phyloP scores from a whole-genome alignment of 371 early-diverging fungal species.

The Actinomortierella wolfii region DNA sequence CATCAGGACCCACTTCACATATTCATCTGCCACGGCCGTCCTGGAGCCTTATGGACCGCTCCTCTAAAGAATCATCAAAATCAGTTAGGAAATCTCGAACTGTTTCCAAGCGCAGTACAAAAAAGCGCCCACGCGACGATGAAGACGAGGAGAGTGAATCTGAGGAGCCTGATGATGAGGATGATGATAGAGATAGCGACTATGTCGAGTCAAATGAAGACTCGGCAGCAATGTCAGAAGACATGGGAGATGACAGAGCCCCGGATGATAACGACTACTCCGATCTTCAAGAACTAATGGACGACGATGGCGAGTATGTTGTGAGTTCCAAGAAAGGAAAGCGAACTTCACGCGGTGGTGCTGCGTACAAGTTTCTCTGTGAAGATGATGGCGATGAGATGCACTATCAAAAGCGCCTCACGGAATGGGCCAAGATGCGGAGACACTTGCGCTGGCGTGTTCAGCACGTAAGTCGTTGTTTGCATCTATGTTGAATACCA shows the following conservation, averaged over 20 bases:
- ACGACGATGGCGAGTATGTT: conserved; percentile 20
- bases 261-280: conserved; percentile 9
- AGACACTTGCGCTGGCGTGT: conserved; percentile 51
- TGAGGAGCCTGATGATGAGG: conserved; percentile 16
- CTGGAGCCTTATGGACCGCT: conserved; percentile 22
- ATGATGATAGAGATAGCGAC: conserved; percentile 12
- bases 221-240: conserved; percentile 9
- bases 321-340: conserved; percentile 22
- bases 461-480: conserved; percentile 27
- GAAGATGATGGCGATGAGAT: conserved; percentile 71
- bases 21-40: conserved; percentile 35
- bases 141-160: conserved; percentile 8
- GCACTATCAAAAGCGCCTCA: conserved; percentile 58
- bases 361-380: conserved; percentile 39
- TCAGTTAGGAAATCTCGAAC: conserved; percentile 1
- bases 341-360: conserved; percentile 13
- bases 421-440: conserved; percentile 60
- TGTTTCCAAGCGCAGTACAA: not conserved
- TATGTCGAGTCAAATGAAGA: conserved; percentile 11
- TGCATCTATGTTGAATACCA: no score
- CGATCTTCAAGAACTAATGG: conserved; percentile 14
- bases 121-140: not conserved
- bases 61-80: not conserved
- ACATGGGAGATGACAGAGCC: conserved; percentile 11
- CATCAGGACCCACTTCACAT: conserved; percentile 11